Base-by-base conservation (phyloP, 78 protist species). In the Speleostelium caveatum region DNA sequence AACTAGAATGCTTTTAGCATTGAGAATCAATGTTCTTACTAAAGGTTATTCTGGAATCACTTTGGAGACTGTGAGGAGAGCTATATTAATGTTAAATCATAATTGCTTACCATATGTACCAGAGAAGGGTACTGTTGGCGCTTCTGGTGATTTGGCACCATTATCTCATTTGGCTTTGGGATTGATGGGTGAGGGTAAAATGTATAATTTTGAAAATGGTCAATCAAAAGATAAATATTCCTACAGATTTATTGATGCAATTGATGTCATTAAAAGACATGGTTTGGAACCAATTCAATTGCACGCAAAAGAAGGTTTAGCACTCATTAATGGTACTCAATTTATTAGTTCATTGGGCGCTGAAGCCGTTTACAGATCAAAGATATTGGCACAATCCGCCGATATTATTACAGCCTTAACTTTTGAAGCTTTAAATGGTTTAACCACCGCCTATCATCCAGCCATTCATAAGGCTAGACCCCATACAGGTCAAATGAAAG, bases 141-240 rank as follows among this genome's bases (percentile, higher is more conserved):
- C 99, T 4, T 42, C 83, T 17, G 99, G 99, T 12, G 99, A 97
- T 77, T 87, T 97, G 2, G 99, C 99, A 8, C 99, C 99, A 33
- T 91, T 96, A 21, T 36, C 99, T 21, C 99, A 97, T 75, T 68
- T 97, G 45, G 98, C 98, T 28, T 74, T 96, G 1, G 96, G 96
- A 30, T 30, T 76, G 63, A 78, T 97, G 79, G 95, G 97, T 28
- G 90, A 90, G 35, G 94, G 97, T 65, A 39, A 86, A 24, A 78
- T 97, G 96, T 92, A 76, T 56, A 76, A 80, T 42, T 42, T 68
- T 36, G 83, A 41, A 0, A 56, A 36, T 5, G 61, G 56, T 2
- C 19, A 58, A 16, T 39, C 59, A n/a, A 73, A 56, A 10, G 49
- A 86, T 12, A 5, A 19, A 66, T n/a, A 58, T 71, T 71, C 61